phyloP scores from a whole-genome alignment of 495 filamentous ascomycete species.

The Hyaloscypha variabilis region DNA sequence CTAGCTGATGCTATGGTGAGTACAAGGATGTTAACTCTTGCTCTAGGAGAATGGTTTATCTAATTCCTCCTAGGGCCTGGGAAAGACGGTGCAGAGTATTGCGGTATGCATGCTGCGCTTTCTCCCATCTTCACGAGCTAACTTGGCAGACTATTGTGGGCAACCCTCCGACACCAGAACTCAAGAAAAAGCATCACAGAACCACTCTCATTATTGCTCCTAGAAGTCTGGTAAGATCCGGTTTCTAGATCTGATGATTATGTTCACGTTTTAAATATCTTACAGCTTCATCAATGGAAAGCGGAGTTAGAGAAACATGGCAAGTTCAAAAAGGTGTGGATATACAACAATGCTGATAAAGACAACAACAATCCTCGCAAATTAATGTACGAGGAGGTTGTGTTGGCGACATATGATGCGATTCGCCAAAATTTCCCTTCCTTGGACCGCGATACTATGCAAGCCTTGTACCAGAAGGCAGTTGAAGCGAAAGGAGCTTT shows the following conservation, averaged over 20 bases:
- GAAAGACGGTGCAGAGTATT: slow-evolving; percentile 57
- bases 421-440: slow-evolving; percentile 31
- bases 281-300: slow-evolving; percentile 55
- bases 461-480: not conserved
- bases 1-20: not conserved
- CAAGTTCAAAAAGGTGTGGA: not conserved
- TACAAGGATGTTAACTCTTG: not conserved
- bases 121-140: not conserved
- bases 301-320: slow-evolving; percentile 44
- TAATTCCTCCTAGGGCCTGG: slow-evolving; percentile 44
- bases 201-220: slow-evolving; percentile 51
- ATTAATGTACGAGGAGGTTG: slow-evolving; percentile 12
- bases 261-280: slow-evolving; percentile 28
- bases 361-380: not conserved
- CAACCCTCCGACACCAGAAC: slow-evolving; percentile 32
- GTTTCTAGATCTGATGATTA: not conserved
- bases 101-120: slow-evolving; percentile 29
- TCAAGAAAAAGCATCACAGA: not conserved
- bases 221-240: slow-evolving; percentile 23
- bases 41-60: not conserved
- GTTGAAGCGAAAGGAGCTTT: not conserved
- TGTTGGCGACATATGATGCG: slow-evolving; percentile 55
- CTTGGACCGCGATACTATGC: not conserved
- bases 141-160: slow-evolving; percentile 44
- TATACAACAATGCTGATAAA: slow-evolving; percentile 3